Percentiles rank a stretch among this genome's conserved stretches.
Evolutionary conservation across 352 stramenopile genomes (phyloP).

Genomic region (Phytopythium vexans): DNA sequence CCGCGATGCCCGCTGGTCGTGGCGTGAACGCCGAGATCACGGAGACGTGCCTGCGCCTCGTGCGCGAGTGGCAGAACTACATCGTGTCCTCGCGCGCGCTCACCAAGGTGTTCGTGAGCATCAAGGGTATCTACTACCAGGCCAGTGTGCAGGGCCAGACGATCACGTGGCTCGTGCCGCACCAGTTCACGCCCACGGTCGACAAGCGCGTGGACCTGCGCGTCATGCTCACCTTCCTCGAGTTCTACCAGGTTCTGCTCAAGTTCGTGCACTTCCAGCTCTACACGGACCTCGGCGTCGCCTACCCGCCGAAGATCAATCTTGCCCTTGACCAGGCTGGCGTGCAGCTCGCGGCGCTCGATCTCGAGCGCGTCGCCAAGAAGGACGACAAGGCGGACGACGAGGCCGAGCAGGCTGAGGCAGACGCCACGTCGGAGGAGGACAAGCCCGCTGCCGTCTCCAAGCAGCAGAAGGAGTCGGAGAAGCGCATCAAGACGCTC

Average conservation of each 20-base stretch:
- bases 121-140: slow-evolving; percentile 99
- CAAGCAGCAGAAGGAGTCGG: slow-evolving; percentile 85
- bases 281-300: slow-evolving; percentile 93
- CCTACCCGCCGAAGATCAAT: slow-evolving; percentile 94
- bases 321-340: slow-evolving; percentile 75
- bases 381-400: slow-evolving; percentile 29
- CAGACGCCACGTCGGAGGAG: slow-evolving; percentile 25
- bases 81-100: slow-evolving; percentile 88
- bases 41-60: slow-evolving; percentile 90
- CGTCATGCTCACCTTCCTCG: slow-evolving; percentile 99
- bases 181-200: slow-evolving; percentile 97
- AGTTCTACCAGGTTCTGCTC: slow-evolving; percentile 99
- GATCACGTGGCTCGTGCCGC: slow-evolving; percentile 98
- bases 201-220: slow-evolving; percentile 98
- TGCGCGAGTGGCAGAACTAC: slow-evolving; percentile 97
- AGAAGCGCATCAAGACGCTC: slow-evolving; percentile 83
- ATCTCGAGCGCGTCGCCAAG: slow-evolving; percentile 58
- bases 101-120: slow-evolving; percentile 98
- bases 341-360: slow-evolving; percentile 60
- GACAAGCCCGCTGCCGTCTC: slow-evolving; percentile 34
- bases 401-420: slow-evolving; percentile 18
- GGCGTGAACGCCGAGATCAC: slow-evolving; percentile 87
- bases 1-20: slow-evolving; percentile 91
- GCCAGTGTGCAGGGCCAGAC: slow-evolving; percentile 90
- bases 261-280: slow-evolving; percentile 99